Conservation (phyloP, 78 protist species). For the Guillardia theta region DNA sequence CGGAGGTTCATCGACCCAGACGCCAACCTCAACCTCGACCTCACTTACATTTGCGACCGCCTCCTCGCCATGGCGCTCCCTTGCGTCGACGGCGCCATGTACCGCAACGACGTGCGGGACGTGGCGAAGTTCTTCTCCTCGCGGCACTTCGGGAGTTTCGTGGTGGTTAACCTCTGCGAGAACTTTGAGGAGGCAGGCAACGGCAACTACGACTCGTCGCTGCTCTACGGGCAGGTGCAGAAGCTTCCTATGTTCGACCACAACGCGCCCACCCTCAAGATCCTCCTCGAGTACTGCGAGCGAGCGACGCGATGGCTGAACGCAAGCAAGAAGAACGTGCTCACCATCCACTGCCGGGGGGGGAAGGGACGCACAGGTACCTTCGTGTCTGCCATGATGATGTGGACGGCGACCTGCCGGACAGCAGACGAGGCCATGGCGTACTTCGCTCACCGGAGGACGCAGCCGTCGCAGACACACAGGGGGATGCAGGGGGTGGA, state of each 20-base stretch:
- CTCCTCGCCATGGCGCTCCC: not conserved
- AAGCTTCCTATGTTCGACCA: not conserved
- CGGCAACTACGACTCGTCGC: not conserved
- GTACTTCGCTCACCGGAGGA: not conserved
- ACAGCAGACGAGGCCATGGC: not conserved
- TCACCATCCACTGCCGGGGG: not conserved
- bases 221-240: not conserved
- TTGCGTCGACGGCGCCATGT: not conserved
- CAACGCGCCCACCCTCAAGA: not conserved
- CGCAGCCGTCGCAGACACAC: not conserved
- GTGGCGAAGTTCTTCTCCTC: not conserved
- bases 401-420: not conserved
- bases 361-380: not conserved
- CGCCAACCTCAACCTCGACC: not conserved
- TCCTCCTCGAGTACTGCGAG: not conserved
- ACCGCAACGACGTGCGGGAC: not conserved
- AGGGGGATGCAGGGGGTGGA: not conserved
- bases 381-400: not conserved
- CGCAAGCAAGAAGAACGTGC: not conserved
- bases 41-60: conserved; percentile 26
- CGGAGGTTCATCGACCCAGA: not conserved
- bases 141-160: not conserved
- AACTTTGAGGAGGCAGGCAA: not conserved
- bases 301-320: not conserved
- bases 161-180: not conserved